These are phyloP conservation scores for Albophoma yamanashiensis DNA, from an alignment of 2,329 filamentous ascomycete species.

Conservation along the genomic window DNA sequence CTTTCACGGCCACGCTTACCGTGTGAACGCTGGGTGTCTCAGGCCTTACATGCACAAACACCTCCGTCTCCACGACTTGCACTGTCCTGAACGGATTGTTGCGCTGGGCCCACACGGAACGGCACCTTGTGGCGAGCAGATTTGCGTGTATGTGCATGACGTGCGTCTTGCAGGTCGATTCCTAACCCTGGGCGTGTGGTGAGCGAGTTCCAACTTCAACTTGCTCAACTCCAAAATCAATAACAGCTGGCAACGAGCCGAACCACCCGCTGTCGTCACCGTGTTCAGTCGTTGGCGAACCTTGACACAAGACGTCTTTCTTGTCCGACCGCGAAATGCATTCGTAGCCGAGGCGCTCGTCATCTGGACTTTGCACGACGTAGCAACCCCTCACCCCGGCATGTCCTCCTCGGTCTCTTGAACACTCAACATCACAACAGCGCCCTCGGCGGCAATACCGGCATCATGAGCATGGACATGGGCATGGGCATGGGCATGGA, in stretches of 20 bases:
- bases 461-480: slow-evolving; percentile 3
- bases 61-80: not conserved
- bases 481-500: slow-evolving; percentile 24
- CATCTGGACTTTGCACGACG: not conserved
- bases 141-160: not conserved
- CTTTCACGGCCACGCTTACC: not conserved
- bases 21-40: not conserved
- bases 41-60: not conserved
- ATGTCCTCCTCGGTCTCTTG: not conserved
- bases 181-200: not conserved
- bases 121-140: not conserved
- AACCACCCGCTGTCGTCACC: not conserved
- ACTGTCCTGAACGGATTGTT: not conserved
- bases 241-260: not conserved
- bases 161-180: not conserved
- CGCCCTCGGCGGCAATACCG: not conserved
- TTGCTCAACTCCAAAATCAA: not conserved
- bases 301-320: not conserved
- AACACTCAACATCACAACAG: not conserved
- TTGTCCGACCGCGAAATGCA: not conserved
- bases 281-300: not conserved
- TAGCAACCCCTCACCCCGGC: not conserved
- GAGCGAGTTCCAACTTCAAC: not conserved
- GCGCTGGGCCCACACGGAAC: not conserved
- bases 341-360: not conserved